Conservation (phyloP, 164 flowering plant species). For the Cinnamomum chago region DNA sequence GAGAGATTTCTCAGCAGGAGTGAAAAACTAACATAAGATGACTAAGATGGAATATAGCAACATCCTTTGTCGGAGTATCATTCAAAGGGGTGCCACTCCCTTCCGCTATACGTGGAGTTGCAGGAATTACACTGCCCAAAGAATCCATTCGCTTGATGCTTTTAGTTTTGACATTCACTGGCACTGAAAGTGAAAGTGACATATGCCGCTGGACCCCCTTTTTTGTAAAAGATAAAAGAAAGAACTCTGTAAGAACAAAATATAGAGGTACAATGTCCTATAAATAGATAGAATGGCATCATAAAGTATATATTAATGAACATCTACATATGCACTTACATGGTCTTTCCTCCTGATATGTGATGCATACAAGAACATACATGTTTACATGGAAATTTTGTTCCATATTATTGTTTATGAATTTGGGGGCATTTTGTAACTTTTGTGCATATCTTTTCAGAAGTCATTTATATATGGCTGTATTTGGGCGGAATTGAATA, state of each 20-base stretch:
- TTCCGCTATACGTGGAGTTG: conserved; percentile 62
- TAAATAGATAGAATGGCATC: neutral
- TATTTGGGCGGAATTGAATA: neutral
- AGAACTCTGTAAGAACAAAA: conserved; percentile 5
- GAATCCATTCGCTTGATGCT: conserved; percentile 58
- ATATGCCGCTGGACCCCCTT: conserved; percentile 42
- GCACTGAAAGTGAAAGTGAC: conserved; percentile 85
- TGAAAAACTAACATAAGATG: neutral
- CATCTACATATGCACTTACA: neutral
- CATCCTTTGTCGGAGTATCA: conserved; percentile 24
- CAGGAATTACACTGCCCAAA: conserved; percentile 52
- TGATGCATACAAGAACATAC: neutral
- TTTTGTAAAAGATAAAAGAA: conserved; percentile 27
- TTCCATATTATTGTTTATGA: too few relatives aligned
- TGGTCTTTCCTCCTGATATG: neutral
- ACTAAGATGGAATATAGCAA: conserved; percentile 39
- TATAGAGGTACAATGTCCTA: neutral
- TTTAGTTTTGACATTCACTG: conserved; percentile 45
- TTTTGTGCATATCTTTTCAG: neutral
- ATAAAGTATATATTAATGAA: neutral
- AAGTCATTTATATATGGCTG: neutral
- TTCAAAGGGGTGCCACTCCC: conserved; percentile 24
- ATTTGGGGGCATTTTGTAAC: neutral
- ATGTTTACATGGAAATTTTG: neutral
- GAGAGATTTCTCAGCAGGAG: neutral